phyloP scores from a whole-genome alignment of 331 rosid species.

The Quercus phellos region DNA sequence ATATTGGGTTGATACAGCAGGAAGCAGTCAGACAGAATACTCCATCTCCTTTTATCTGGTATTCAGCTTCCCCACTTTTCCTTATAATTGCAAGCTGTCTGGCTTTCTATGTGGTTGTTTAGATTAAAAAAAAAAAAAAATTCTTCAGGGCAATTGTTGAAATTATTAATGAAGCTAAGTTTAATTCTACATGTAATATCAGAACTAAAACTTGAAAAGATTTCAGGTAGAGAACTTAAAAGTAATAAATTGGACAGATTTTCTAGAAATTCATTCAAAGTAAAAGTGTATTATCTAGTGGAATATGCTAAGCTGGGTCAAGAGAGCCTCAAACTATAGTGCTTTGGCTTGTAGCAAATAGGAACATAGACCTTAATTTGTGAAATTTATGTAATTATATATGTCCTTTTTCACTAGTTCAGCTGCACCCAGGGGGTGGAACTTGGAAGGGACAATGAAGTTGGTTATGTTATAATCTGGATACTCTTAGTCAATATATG shows the following conservation, averaged over 20 bases:
- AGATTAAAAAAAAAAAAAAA: too few relatives aligned
- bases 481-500: not conserved
- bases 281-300: not conserved
- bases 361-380: not conserved
- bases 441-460: not conserved
- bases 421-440: not conserved
- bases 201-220: not conserved
- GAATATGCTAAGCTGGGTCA: not conserved
- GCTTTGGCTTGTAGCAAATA: not conserved
- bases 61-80: constrained; percentile 19
- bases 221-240: not conserved
- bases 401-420: not conserved
- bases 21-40: constrained; percentile 44
- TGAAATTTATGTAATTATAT: not conserved
- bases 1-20: constrained; percentile 84
- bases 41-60: constrained; percentile 83
- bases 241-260: not conserved
- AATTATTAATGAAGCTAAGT: not conserved
- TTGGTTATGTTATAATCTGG: not conserved
- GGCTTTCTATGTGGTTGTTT: not conserved
- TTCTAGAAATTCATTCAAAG: not conserved
- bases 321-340: not conserved
- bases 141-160: not conserved
- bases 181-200: not conserved
- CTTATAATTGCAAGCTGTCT: not conserved